A percentile compares a stretch with the other conserved stretches of the same genome.
Conservation (phyloP, 1,284 basidiomycete genomes). For the Ceratobasidium sp. region DNA sequence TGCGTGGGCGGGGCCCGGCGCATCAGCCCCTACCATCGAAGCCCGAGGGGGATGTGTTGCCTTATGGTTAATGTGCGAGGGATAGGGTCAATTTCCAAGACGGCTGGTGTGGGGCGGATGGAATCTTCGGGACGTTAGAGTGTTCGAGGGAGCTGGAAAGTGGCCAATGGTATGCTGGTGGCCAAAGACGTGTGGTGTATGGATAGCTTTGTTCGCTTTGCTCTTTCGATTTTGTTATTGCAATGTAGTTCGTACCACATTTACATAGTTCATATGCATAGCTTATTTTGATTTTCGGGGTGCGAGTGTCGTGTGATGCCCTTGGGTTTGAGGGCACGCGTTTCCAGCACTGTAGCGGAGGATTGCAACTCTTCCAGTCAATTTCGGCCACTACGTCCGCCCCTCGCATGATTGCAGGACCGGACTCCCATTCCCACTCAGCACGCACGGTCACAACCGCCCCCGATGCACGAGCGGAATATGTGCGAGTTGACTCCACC, state of each 20-base stretch:
- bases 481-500: too few relatives aligned
- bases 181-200: background rate
- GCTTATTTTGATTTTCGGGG: conserved; percentile 14
- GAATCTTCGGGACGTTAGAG: background rate
- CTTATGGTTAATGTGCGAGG: conserved; percentile 1
- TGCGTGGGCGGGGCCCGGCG: background rate
- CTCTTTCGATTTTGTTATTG: background rate
- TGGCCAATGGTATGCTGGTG: background rate
- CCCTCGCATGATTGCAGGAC: too few relatives aligned
- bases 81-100: background rate
- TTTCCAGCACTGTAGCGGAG: too few relatives aligned
- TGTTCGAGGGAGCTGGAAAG: background rate
- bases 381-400: too few relatives aligned
- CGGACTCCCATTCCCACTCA: too few relatives aligned
- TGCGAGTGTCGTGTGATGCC: too few relatives aligned
- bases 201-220: background rate
- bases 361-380: too few relatives aligned
- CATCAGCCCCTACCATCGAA: background rate
- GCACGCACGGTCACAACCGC: too few relatives aligned
- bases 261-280: conserved; percentile 31
- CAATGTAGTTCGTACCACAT: conserved; percentile 30
- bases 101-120: background rate
- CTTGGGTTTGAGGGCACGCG: too few relatives aligned
- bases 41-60: background rate
- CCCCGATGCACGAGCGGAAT: too few relatives aligned